Evolutionary conservation across 441 rosid genomes (phyloP), one percentile per base, ranked within the genome.

Genomic region (Syzygium malaccense): DNA sequence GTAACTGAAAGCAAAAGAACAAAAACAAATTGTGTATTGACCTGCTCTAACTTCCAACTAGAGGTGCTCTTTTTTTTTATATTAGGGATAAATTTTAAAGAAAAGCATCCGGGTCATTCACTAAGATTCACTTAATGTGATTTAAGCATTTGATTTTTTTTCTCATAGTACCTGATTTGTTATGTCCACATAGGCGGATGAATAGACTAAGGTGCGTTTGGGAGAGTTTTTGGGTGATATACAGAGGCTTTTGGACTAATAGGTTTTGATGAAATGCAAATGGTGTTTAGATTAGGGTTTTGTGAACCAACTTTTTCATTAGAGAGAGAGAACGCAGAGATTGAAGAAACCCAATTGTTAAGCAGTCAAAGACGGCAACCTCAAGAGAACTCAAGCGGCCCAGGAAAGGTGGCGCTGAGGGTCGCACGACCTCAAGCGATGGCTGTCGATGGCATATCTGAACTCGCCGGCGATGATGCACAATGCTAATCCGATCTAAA

Each of bases 321-420:
- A 45, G 18, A 0, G 1, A 60, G 18, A 28, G 18, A 60, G 32
- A 60, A 5, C 7, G 48, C 48, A 60, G 4, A 60, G 32, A 58
- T 25, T 0, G 6, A 57, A 11, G 28, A 58, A 58, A 58, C 15
- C 13, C 3, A 1, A 58, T 26, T 57, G 3, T 58, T 3, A 58
- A 26, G 7, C 30, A 58, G 2, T 58, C 6, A 5, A 0, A 4
- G 15, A 60, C 0, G 3, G 9, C n/a, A 15, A 28, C 18, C 33
- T 60, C 4, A 3, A 0, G 32, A 28, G 8, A 28, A 1, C 17
- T 0, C 17, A 0, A 0, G 7, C 0, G 6, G 4, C 32, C 18
- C n/a, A 13, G 32, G 4, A 28, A 8, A 13, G 66, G 66, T 28
- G 18, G 14, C 66, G 14, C 2, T 28, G 0, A 60, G 8, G 8